Evolutionary conservation across 352 stramenopile genomes (phyloP), one percentile per base, ranked within the genome.

Genomic region (Phytophthora idaei): DNA sequence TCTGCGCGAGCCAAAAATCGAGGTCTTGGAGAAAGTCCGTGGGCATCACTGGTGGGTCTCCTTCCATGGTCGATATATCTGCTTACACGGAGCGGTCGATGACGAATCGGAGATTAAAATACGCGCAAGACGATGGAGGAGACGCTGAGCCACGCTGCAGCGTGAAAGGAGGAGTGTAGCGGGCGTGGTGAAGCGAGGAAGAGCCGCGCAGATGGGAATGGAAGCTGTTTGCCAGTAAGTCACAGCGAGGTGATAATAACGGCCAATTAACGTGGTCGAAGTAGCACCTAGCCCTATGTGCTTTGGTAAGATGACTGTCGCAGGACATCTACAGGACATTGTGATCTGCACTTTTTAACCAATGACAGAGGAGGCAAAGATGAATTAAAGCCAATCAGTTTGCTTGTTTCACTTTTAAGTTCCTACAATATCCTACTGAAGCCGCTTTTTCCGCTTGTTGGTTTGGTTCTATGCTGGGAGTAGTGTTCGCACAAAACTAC

Each of bases 1-100:
- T 48, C 32, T 66, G 39, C 0, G 71, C 36, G 14, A 79, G 60
- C 58, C 72, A 79, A 32, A 70, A 52, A 61, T 74, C 64, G 41
- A 79, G 64, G 34, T 74, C 64, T 48, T 65, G 67, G 1, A 76
- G 54, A 52, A 76, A 79, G 56, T 79, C 71, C 29, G 64, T 42
- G 17, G 41, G 17, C 17, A 77, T 49, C 21, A 42, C 27, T 6
- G 52, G 55, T 14, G 29, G 48, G 49, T 74, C 58, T 28, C 51
- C 58, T 25, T 77, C 64, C 53, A 76, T 72, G n/a, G 10, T 57
- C 44, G 15, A 47, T 52, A 52, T 66, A 44, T 57, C 37, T 36
- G 42, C 28, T 49, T 42, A 0, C 34, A 49, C 27, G 2, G 11
- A 9, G 36, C 9, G 15, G 10, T 55, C 5, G 6, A 17, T 1